phyloP scores from a whole-genome alignment of 352 stramenopile genomes.

The Pythium rishiriense region DNA sequence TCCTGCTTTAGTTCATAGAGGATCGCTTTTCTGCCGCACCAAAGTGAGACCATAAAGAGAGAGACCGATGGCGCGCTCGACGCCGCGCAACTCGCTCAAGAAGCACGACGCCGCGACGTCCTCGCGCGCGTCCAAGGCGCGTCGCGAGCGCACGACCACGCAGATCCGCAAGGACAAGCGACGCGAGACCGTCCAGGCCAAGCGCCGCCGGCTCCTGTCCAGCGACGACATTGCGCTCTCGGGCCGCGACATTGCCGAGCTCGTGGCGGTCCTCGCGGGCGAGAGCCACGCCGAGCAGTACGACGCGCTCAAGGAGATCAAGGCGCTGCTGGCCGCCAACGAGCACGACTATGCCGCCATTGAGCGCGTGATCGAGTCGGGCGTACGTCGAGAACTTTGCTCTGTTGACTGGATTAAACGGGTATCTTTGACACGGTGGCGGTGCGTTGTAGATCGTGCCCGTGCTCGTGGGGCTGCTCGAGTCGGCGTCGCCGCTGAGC shows the following conservation, averaged over 20 bases:
- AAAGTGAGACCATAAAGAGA: too few species aligned
- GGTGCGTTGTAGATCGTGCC: slow-evolving; percentile 74
- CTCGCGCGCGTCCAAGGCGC: slow-evolving; percentile 63
- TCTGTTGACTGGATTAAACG: too few species aligned
- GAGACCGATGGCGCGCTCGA: slow-evolving; percentile 25
- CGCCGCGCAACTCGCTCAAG: slow-evolving; percentile 72
- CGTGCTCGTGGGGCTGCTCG: slow-evolving; percentile 64
- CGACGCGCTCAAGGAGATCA: slow-evolving; percentile 70
- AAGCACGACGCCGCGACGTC: slow-evolving; percentile 68
- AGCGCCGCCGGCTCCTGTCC: slow-evolving; percentile 64
- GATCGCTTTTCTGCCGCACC: neutral
- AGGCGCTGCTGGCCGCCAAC: slow-evolving; percentile 51
- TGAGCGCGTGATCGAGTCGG: slow-evolving; percentile 77
- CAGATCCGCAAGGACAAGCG: slow-evolving; percentile 81
- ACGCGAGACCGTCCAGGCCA: slow-evolving; percentile 57
- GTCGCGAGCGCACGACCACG: slow-evolving; percentile 55
- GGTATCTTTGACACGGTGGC: too few species aligned
- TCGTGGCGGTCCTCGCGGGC: slow-evolving; percentile 44
- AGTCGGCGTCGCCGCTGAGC: slow-evolving; percentile 63
- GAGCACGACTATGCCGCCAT: slow-evolving; percentile 71
- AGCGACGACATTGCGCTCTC: slow-evolving; percentile 47
- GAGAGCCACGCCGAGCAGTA: slow-evolving; percentile 61
- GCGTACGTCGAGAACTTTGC: slow-evolving; percentile 41
- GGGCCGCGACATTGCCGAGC: slow-evolving; percentile 52
- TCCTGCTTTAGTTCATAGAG: neutral